Evolutionary conservation across 176 grass and related monocot genomes (phyloP).

Genomic region (Juncus inflexus): DNA sequence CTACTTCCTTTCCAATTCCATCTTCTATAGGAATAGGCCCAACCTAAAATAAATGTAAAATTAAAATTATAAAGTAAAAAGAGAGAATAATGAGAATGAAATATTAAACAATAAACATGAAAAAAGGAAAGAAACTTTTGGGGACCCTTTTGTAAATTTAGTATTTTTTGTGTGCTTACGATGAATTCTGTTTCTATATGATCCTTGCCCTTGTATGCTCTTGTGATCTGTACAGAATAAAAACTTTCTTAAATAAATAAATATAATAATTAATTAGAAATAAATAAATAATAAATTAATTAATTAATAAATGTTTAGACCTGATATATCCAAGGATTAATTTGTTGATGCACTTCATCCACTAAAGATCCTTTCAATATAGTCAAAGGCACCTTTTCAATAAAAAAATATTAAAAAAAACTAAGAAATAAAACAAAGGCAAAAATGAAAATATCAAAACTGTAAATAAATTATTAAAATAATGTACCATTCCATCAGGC

Average conservation of each 20-base stretch:
- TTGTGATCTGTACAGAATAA: conserved; percentile 51
- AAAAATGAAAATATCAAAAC: conserved; percentile 8
- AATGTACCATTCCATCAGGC: conserved; percentile 43
- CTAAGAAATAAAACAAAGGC: conserved; percentile 12
- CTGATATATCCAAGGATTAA: conserved; percentile 99
- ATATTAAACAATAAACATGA: conserved; percentile 17
- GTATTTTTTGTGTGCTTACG: conserved; percentile 41
- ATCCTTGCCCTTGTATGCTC: conserved; percentile 83
- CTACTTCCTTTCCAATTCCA: conserved; percentile 84
- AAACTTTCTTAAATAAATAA: conserved; percentile 3
- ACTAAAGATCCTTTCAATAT: conserved; percentile 78
- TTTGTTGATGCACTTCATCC: conserved; percentile 84
- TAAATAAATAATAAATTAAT: background rate
- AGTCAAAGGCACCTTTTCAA: conserved; percentile 47
- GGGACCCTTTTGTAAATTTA: conserved; percentile 16
- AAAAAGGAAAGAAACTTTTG: background rate
- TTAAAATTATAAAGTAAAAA: conserved; percentile 9
- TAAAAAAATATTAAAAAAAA: conserved; percentile 1
- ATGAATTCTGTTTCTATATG: conserved; percentile 84
- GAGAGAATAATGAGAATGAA: conserved; percentile 11
- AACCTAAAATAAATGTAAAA: conserved; percentile 46
- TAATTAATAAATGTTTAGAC: conserved; percentile 27
- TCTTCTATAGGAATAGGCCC: conserved; percentile 78
- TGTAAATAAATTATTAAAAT: conserved; percentile 16
- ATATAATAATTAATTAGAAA: background rate